Base-by-base conservation (phyloP, 306 rosid genomes). In the Vigna angularis region DNA sequence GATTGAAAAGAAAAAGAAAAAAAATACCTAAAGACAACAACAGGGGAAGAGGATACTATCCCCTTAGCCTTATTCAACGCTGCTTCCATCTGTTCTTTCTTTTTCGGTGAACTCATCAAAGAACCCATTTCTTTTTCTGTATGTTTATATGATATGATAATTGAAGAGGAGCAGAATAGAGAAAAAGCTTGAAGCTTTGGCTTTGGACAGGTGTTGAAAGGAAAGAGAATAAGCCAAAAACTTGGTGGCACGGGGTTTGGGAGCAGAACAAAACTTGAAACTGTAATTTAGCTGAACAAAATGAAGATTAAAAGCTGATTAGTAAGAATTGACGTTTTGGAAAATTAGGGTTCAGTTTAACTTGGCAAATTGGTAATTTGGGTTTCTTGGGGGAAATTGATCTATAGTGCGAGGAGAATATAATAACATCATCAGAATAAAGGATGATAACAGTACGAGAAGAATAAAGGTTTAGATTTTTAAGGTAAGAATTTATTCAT, bases 11-110 rank as follows among this genome's bases (percentile, higher is more conserved):
- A 48, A 32, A 2, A 15, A 8, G 22, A 26, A 26, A 26, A 26
- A 3, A 26, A 26, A 44, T 28, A 85, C 88, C 86, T 85, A 70
- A 82, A 85, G 57, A 85, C 73, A 56, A 82, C 7, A 34, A 78
- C 82, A 2, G 88, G 79, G 58, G 86, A 12, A 7, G 84, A 82
- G 69, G 86, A 72, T 9, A 49, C 82, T 5, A 71, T 64, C 48
- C 71, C 65, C 76, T 82, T 82, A 17, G 82, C 84, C 75, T 85
- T 85, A 50, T 79, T 70, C 82, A 82, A 64, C 3, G 79, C 79
- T 66, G 63, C 68, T 82, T 82, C 84, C 59, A 58, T 66, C 12
- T 78, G 86, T 65, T 85, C 76, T 68, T 74, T 78, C 52, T 45
- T 78, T 57, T 9, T 52, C 50, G 18, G 42, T 1, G 85, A 74